Evolutionary conservation across 139 green algal species (phyloP), one percentile per base, ranked within the genome.

Genomic region (Desmodesmus armatus): DNA sequence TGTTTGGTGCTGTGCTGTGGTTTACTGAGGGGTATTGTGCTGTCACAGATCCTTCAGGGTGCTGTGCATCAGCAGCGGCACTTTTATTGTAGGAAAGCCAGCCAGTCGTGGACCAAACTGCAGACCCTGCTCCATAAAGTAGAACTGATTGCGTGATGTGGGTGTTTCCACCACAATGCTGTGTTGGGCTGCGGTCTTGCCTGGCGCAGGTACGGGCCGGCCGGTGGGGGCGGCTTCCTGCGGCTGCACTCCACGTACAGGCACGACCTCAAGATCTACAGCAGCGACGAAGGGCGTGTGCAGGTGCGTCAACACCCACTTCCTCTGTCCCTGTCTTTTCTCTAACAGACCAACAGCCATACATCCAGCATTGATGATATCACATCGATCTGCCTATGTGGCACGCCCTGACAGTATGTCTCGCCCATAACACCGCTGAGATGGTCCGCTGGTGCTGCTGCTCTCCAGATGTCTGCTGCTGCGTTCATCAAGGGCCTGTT

Each of bases 201-300:
- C 49, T 41, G 3, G 47, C 7, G 5, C 55, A 89, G 85, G 39
- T 87, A 87, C 29, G 86, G 87, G 40, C 76, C 87, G 31, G 87
- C 81, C 51, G 87, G 87, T 15, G n/a, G n/a, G n/a, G 87, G 87
- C 47, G 97, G 97, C 43, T 92, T 99, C 75, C 92, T 99, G 80
- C 93, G 97, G 51, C 94, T 99, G 78, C 97, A 99, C 93, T 97
- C 92, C 69, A 99, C 97, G 19, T 99, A 99, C 92, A 94, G 96
- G 62, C 97, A 99, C 60, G 97, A 99, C 92, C 91, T 99, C 62
- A 99, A 99, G 85, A 99, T 99, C 86, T 99, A 99, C 92, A 97
- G 93, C 39, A 97, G 92, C 3, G 97, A 99, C 80, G 94, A 98
- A 88, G 95, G 95, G 7, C 91, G 96, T 1, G 97, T 99, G 82